These are phyloP conservation scores for Globisporangium paddicum DNA, from an alignment of 352 stramenopile species.

Conservation along the genomic window DNA sequence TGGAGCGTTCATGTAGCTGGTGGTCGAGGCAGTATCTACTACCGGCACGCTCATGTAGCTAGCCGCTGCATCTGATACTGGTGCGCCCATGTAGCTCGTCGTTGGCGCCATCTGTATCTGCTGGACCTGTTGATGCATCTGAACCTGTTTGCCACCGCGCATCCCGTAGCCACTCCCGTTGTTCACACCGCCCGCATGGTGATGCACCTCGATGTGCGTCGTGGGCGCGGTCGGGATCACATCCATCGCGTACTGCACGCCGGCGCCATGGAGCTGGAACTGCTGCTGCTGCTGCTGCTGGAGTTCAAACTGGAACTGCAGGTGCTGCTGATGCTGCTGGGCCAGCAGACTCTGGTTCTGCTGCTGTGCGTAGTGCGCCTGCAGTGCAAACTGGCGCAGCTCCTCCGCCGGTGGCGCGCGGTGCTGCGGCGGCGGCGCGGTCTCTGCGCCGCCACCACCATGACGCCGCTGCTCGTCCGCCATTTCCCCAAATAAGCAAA, in stretches of 20 bases:
- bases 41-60: slow-evolving; percentile 3
- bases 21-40: not conserved
- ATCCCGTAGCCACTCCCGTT: not conserved
- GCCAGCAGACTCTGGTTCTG: slow-evolving; percentile 3
- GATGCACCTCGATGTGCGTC: slow-evolving; percentile 9
- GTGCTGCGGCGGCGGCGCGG: slow-evolving; percentile 16
- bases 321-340: not conserved
- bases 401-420: slow-evolving; percentile 36
- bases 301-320: slow-evolving; percentile 3
- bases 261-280: slow-evolving; percentile 16
- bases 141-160: slow-evolving; percentile 15
- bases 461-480: slow-evolving; percentile 15
- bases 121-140: slow-evolving; percentile 26
- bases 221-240: slow-evolving; percentile 4
- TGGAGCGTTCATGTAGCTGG: not conserved
- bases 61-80: slow-evolving; percentile 4
- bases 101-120: no score
- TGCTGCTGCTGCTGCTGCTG: slow-evolving; percentile 14
- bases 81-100: no score
- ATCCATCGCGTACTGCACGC: slow-evolving; percentile 5
- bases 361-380: slow-evolving; percentile 11
- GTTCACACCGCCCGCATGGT: not conserved
- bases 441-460: slow-evolving; percentile 33
- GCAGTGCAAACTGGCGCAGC: slow-evolving; percentile 34
- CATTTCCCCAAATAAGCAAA: slow-evolving; percentile 1